Conservation (phyloP, 176 grass and related monocot species). For the Eleusine coracana region DNA sequence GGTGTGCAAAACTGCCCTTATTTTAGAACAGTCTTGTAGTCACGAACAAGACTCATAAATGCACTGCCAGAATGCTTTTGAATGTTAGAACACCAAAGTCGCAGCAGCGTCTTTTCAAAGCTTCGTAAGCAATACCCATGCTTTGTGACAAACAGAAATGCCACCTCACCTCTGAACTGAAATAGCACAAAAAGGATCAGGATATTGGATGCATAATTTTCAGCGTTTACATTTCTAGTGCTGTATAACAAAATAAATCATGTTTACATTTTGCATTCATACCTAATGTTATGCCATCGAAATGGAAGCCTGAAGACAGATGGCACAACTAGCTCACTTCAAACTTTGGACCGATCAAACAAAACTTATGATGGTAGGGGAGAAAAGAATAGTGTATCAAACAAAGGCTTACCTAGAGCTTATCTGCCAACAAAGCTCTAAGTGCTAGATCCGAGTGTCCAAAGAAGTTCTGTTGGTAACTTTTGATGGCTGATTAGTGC, state of each 20-base stretch:
- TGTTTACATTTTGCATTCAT: neutral
- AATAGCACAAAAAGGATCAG: slow-evolving; percentile 31
- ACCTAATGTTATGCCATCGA: slow-evolving; percentile 44
- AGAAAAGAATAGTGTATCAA: slow-evolving; percentile 25
- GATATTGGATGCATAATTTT: neutral
- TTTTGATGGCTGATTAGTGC: slow-evolving; percentile 46
- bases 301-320: slow-evolving; percentile 25
- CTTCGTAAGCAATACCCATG: slow-evolving; percentile 61
- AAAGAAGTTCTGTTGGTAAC: slow-evolving; percentile 47
- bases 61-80: slow-evolving; percentile 48
- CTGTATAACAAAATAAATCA: neutral
- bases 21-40: slow-evolving; percentile 52
- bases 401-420: slow-evolving; percentile 52
- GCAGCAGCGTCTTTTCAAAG: slow-evolving; percentile 42
- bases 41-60: slow-evolving; percentile 51
- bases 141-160: slow-evolving; percentile 33
- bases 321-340: slow-evolving; percentile 2
- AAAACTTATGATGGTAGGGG: neutral
- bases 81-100: slow-evolving; percentile 49
- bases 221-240: neutral
- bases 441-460: slow-evolving; percentile 41
- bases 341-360: slow-evolving; percentile 22
- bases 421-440: slow-evolving; percentile 30
- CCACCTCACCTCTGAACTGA: slow-evolving; percentile 37
- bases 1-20: slow-evolving; percentile 52